Percentiles rank a stretch among this genome's conserved stretches.
phyloP scores from a whole-genome alignment of 2,329 filamentous ascomycete species.

The Sporothrix curviconia region DNA sequence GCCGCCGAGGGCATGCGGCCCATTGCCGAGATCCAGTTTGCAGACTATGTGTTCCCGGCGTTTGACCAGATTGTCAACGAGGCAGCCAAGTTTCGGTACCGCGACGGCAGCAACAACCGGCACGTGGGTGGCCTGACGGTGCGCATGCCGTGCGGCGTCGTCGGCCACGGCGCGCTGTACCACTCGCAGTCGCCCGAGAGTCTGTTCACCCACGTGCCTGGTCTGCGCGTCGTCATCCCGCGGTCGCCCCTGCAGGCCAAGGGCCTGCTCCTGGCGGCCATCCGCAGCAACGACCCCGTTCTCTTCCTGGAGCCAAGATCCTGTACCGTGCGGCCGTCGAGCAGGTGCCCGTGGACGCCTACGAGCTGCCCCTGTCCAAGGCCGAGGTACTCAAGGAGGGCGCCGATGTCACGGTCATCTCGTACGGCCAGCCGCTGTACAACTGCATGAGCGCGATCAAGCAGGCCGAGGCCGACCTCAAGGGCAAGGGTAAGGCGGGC shows the following conservation, averaged over 20 bases:
- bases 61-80: slow-evolving; percentile 95
- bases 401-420: slow-evolving; percentile 74
- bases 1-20: slow-evolving; percentile 89
- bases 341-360: slow-evolving; percentile 75
- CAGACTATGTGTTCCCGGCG: slow-evolving; percentile 87
- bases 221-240: slow-evolving; percentile 77
- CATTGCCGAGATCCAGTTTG: slow-evolving; percentile 91
- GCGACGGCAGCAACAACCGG: slow-evolving; percentile 53
- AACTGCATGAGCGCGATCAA: slow-evolving; percentile 71
- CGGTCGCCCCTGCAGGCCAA: slow-evolving; percentile 84
- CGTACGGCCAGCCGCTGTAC: slow-evolving; percentile 85
- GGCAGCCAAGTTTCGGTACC: slow-evolving; percentile 79
- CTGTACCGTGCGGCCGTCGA: slow-evolving; percentile 87
- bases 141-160: slow-evolving; percentile 82
- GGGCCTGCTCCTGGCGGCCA: slow-evolving; percentile 70
- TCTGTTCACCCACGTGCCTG: slow-evolving; percentile 82
- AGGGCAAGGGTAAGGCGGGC: slow-evolving; percentile 40
- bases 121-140: slow-evolving; percentile 74
- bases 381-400: slow-evolving; percentile 79
- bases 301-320: slow-evolving; percentile 91
- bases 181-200: slow-evolving; percentile 87
- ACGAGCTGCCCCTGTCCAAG: slow-evolving; percentile 77
- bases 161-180: slow-evolving; percentile 82
- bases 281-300: slow-evolving; percentile 77
- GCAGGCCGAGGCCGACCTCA: slow-evolving; percentile 64